Base-by-base conservation (phyloP, 805 yeast species). In the Cyberlindnera bimundalis region DNA sequence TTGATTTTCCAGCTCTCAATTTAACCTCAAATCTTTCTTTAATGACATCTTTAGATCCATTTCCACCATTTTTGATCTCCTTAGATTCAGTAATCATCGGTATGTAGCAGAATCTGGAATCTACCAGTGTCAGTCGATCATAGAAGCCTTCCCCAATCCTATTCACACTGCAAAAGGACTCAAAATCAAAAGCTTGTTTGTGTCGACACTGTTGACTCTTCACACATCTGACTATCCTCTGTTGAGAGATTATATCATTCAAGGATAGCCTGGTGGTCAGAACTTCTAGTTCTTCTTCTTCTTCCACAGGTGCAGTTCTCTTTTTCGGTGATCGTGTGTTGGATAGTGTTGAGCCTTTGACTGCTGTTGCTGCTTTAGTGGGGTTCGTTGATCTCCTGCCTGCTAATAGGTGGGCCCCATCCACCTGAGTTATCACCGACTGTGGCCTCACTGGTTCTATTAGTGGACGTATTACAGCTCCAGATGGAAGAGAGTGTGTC, bases 191-290 rank as follows among this genome's bases (percentile, higher is more conserved):
- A 7, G 50, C 37, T 13, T 46, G 39, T 2, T 21, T 18, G 37
- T 52, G 57, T 1, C 31, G 17, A 23, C 57, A 52, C 9, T 39
- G 19, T 3, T 30, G 20, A 12, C 48, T 43, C 36, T 43, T 52
- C 8, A 47, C 52, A 28, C 48, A 32, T 13, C 23, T 41, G 13
- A 4, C 11, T 5, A 52, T 46, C 16, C 57, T 14, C 26, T 39
- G 37, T 6, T 37, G 37, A 3, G 57, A 52, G 1, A 52, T 39
- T 9, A 42, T 35, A 30, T 52, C 57, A 9, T 25, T 26, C 13
- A 51, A 30, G 6, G 53, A 37, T 2, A 52, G 26, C 12, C 38
- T 33, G 6, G 44, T 36, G 9, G 42, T 38, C 5, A 52, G 29
- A 3, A 52, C 53, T 26, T 44, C 33, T 2, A 52, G 11, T 11